A percentile compares a stretch with the other conserved stretches of the same genome.
Evolutionary conservation across 1,284 basidiomycete species (phyloP).

Genomic region (Coniferiporia weirii): DNA sequence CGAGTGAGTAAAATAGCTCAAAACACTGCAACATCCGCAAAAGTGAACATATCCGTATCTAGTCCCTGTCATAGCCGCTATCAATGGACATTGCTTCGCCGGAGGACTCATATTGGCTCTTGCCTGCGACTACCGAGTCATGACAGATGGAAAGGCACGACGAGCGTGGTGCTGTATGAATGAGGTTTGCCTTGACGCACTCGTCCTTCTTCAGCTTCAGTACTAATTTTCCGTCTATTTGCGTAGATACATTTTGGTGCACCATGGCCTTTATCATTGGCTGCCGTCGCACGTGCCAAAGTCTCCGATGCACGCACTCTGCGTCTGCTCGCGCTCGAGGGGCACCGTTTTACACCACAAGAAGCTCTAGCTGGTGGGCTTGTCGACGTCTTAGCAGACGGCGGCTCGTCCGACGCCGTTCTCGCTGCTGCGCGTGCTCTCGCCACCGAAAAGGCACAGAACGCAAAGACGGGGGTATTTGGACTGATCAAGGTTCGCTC

Average conservation of each 20-base stretch:
- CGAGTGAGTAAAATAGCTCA: slow-evolving; percentile 43
- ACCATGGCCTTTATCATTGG: slow-evolving; percentile 70
- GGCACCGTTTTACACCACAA: slow-evolving; percentile 72
- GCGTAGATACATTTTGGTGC: slow-evolving; percentile 77
- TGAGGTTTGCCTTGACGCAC: slow-evolving; percentile 42
- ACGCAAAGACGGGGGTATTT: slow-evolving; percentile 39
- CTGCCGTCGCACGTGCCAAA: slow-evolving; percentile 63
- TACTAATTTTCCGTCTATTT: slow-evolving; percentile 5
- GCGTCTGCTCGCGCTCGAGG: slow-evolving; percentile 79
- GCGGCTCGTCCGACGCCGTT: slow-evolving; percentile 50
- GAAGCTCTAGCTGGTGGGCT: slow-evolving; percentile 69
- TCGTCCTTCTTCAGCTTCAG: not conserved
- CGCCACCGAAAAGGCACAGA: slow-evolving; percentile 29
- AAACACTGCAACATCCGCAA: not conserved
- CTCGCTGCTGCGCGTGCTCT: slow-evolving; percentile 39
- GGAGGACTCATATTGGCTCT: slow-evolving; percentile 79
- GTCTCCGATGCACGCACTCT: slow-evolving; percentile 55
- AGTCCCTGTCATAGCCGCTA: slow-evolving; percentile 83
- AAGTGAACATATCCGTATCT: not conserved
- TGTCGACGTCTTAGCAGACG: slow-evolving; percentile 66
- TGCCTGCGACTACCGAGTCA: slow-evolving; percentile 86
- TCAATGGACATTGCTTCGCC: slow-evolving; percentile 92
- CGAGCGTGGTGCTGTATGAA: slow-evolving; percentile 91
- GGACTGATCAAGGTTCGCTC: slow-evolving; percentile 40
- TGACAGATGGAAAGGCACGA: slow-evolving; percentile 75